Percentiles rank a stretch among this genome's conserved stretches.
Evolutionary conservation across 176 grass and related monocot genomes (phyloP).

Genomic region (maize (Zea mays)): DNA sequence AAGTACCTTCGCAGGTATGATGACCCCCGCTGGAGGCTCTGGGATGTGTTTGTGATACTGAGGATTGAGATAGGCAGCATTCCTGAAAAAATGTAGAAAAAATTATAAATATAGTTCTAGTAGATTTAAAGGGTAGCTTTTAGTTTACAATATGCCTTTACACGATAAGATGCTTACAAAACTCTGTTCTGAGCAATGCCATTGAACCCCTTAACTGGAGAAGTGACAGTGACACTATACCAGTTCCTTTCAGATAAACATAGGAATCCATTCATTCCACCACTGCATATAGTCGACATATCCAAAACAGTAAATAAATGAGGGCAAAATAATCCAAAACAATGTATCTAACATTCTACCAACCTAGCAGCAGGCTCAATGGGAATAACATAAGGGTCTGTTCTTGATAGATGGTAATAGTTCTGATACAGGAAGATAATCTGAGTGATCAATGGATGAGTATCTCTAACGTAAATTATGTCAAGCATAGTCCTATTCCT

Average conservation of each 20-base stretch:
- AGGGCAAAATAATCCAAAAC: conserved; percentile 34
- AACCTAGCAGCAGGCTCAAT: conserved; percentile 75
- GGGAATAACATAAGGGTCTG: conserved; percentile 61
- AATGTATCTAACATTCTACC: conserved; percentile 41
- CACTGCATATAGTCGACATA: conserved; percentile 54
- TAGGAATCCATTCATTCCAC: conserved; percentile 96
- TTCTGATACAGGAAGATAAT: conserved; percentile 70
- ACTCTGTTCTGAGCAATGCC: conserved; percentile 75
- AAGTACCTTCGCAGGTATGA: conserved; percentile 81
- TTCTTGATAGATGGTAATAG: conserved; percentile 43
- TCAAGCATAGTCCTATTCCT: conserved; percentile 88
- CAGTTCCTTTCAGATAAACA: conserved; percentile 79
- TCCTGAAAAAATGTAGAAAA: conserved; percentile 50
- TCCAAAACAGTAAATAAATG: conserved; percentile 28
- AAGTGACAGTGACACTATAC: conserved; percentile 45
- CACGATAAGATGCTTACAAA: conserved; percentile 61
- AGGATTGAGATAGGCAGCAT: conserved; percentile 82
- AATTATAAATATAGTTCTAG: conserved; percentile 19
- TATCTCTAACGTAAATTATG: conserved; percentile 72
- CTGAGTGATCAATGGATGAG: conserved; percentile 68
- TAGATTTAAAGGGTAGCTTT: conserved; percentile 20
- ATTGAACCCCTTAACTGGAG: conserved; percentile 80
- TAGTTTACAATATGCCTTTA: conserved; percentile 26
- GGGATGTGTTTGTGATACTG: conserved; percentile 80
- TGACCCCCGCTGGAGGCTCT: conserved; percentile 75